Conservation (phyloP, 306 rosid species). For the Luffa acutangula region DNA sequence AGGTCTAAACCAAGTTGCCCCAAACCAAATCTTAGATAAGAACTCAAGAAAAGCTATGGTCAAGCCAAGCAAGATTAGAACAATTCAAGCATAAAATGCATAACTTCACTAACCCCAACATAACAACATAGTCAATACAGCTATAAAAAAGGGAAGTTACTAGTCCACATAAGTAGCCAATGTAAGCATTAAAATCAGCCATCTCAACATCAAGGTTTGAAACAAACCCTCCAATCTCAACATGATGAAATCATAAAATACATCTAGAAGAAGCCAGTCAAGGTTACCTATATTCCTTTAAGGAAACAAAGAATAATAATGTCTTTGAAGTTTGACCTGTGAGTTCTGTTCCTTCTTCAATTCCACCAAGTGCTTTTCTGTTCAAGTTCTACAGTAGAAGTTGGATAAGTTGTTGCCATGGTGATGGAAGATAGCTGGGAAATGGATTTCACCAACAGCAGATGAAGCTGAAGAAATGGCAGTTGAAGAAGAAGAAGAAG, state of each 20-base stretch:
- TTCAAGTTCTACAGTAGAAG: conserved; percentile 5
- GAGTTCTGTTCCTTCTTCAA: neutral
- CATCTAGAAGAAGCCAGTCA: neutral
- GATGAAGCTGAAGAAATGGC: conserved; percentile 27
- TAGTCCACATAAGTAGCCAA: neutral
- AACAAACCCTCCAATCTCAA: neutral
- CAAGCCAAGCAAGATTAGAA: neutral
- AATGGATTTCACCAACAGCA: conserved; percentile 45
- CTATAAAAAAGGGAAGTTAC: neutral
- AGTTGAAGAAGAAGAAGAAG: conserved; percentile 22
- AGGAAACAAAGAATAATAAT: neutral
- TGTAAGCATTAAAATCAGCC: neutral
- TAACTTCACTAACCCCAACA: neutral
- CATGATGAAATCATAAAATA: neutral
- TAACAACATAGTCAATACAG: neutral
- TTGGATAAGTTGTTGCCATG: neutral
- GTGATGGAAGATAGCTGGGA: conserved; percentile 29
- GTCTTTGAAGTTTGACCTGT: neutral
- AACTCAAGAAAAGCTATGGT: neutral
- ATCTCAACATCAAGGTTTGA: neutral
- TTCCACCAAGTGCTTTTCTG: neutral
- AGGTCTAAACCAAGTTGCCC: neutral
- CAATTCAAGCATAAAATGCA: neutral
- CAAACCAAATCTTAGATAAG: neutral
- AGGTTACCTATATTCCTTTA: neutral